A percentile compares a stretch with the other conserved stretches of the same genome.
Conservation (phyloP, 768 basidiomycete genomes). For the Naganishia friedmannii region DNA sequence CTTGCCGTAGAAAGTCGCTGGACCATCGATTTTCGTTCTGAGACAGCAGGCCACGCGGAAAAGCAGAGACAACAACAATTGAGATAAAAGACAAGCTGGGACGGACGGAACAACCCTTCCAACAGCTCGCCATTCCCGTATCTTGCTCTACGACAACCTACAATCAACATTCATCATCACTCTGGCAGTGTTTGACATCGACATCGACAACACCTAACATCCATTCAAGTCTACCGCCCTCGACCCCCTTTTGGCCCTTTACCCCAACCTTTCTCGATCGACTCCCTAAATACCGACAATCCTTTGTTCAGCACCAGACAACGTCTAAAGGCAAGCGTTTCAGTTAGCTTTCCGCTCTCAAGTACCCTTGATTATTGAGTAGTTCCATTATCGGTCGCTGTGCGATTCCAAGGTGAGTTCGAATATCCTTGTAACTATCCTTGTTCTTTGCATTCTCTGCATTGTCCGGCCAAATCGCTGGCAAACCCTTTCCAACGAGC, state of each 20-base stretch:
- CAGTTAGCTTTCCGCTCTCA: constrained; percentile 9
- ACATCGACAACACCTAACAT: neutral
- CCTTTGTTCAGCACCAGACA: constrained; percentile 7
- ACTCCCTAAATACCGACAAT: neutral
- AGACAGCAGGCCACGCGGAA: constrained; percentile 9
- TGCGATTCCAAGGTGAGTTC: constrained; percentile 18
- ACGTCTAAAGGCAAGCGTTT: neutral
- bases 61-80: constrained; percentile 25
- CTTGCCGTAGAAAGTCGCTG: constrained; percentile 12
- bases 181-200: constrained; percentile 12
- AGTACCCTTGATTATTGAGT: constrained; percentile 5
- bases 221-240: constrained; percentile 22
- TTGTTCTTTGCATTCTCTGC: constrained; percentile 1
- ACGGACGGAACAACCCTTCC: constrained; percentile 1
- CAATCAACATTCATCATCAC: neutral
- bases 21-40: constrained; percentile 3
- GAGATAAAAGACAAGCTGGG: neutral
- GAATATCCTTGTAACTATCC: no score
- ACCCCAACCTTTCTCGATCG: neutral
- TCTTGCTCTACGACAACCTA: neutral
- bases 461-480: neutral
- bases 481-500: neutral
- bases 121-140: neutral
- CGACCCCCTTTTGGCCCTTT: constrained; percentile 18
- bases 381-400: constrained; percentile 11